Conservation (phyloP, 257 asterid genomes). For the Forsythia suspensa region DNA sequence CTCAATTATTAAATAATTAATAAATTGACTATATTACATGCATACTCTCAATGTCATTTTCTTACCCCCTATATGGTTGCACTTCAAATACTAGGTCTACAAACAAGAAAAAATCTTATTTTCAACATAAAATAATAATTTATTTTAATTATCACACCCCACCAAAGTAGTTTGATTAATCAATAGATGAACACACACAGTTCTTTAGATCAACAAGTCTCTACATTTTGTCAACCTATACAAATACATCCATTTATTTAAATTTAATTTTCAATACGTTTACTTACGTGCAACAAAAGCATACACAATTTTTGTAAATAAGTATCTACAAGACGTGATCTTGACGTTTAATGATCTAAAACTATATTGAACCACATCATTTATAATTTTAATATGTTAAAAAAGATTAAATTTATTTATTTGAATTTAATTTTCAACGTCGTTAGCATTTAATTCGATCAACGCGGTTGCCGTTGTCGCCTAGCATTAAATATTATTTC, state of each 20-base stretch:
- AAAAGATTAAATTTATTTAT: too few relatives aligned
- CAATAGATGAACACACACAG: neutral
- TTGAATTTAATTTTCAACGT: too few relatives aligned
- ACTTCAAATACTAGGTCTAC: neutral
- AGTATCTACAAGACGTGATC: too few relatives aligned
- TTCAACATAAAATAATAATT: neutral
- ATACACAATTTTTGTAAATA: too few relatives aligned
- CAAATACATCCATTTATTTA: too few relatives aligned
- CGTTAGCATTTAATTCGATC: too few relatives aligned
- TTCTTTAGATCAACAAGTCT: neutral
- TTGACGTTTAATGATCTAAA: too few relatives aligned
- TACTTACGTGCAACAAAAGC: too few relatives aligned
- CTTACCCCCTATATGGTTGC: neutral
- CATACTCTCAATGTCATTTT: constrained; percentile 1
- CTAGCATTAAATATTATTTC: neutral
- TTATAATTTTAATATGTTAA: too few relatives aligned
- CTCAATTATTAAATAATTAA: neutral
- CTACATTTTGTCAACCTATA: neutral
- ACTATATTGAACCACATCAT: too few relatives aligned
- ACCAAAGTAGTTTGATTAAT: neutral
- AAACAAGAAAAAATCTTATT: neutral
- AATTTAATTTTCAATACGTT: neutral
- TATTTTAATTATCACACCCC: neutral
- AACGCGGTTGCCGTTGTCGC: neutral
- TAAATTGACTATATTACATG: too few relatives aligned